Percentiles rank a stretch among this genome's conserved stretches.
Evolutionary conservation across 2,329 filamentous ascomycete genomes (phyloP).

Genomic region (Aspergillus sp.): DNA sequence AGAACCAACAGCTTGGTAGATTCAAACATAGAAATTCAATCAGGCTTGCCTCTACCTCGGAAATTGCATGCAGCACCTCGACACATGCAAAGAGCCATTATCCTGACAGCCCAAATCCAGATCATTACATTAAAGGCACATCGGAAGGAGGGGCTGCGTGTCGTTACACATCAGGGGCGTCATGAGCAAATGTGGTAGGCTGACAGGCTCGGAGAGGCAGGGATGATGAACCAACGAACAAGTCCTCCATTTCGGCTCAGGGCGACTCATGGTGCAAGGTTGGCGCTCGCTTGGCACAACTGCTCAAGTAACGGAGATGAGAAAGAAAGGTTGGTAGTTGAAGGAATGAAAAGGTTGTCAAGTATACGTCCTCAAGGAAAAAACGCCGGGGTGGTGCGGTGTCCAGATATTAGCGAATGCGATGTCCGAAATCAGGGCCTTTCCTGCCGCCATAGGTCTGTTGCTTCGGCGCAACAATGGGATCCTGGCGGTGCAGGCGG

Average conservation of each 20-base stretch:
- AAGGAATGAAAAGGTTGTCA: slow-evolving; percentile 4
- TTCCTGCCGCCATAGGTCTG: slow-evolving; percentile 28
- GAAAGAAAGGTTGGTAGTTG: neutral
- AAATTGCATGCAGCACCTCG: neutral
- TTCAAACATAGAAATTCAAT: neutral
- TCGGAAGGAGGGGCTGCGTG: neutral
- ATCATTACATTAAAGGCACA: neutral
- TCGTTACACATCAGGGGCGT: neutral
- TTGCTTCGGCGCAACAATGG: slow-evolving; percentile 19
- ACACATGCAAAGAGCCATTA: neutral
- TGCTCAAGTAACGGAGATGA: neutral
- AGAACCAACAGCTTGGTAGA: slow-evolving; percentile 8
- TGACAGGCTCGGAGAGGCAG: neutral
- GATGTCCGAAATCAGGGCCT: slow-evolving; percentile 24
- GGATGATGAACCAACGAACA: neutral
- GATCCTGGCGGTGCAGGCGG: slow-evolving; percentile 38
- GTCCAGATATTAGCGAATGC: slow-evolving; percentile 6
- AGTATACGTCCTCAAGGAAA: neutral
- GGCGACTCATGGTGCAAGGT: neutral
- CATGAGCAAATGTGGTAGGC: neutral
- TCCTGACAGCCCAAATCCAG: neutral
- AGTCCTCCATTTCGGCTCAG: neutral
- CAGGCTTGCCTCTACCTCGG: slow-evolving; percentile 1
- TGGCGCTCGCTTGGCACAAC: neutral
- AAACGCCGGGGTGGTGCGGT: neutral